Evolutionary conservation across 192 early-diverging fungal genomes (phyloP), one percentile per base, ranked within the genome.

Genomic region (Rhizophagus sp.): DNA sequence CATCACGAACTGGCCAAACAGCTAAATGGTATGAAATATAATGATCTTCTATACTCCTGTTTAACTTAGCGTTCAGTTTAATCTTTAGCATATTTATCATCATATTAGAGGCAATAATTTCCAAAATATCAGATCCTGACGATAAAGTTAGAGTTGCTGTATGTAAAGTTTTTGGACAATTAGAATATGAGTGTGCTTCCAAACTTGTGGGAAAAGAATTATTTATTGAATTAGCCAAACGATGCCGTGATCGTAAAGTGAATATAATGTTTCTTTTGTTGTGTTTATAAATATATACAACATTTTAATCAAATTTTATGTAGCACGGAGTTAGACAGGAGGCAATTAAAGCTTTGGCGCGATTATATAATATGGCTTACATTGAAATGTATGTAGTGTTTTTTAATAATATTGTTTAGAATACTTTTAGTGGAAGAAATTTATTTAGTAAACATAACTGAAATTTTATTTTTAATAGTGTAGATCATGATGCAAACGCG

Each of bases 221-320:
- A 5, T 67, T 94, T 41, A 71, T 87, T 36, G 87, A 88, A 66
- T 82, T 96, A 6, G 93, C 90, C 25, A 87, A 92, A 68, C 90
- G 97, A n/a, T 94, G 96, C 85, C 93, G 91, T 70, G 97, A 99
- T 84, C 95, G 95, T 72, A 95, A 94, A 85, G 86, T 93, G 85
- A 30, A 17, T 7, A 30, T 67, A 19, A 41, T 19, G 2, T 44
- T 12, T 11, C 7, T 41, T 41, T 41, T 70, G 4, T 41, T 39
- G 57, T n/a, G 5, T 34, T 57, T 75, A 33, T 62, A 62, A 24
- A 39, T 10, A 62, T 34, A 24, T 30, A 3, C 2, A 19, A 8
- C n/a, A 62, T 1, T 19, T 62, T 27, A 76, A 36, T 75, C 3
- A 34, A 25, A 76, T 61, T n/a, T 24, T 17, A 9, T 24, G 17